Evolutionary conservation across 495 filamentous ascomycete species (phyloP), one percentile per base, ranked within the genome.

Genomic region (Saxophila tyrrhenica): DNA sequence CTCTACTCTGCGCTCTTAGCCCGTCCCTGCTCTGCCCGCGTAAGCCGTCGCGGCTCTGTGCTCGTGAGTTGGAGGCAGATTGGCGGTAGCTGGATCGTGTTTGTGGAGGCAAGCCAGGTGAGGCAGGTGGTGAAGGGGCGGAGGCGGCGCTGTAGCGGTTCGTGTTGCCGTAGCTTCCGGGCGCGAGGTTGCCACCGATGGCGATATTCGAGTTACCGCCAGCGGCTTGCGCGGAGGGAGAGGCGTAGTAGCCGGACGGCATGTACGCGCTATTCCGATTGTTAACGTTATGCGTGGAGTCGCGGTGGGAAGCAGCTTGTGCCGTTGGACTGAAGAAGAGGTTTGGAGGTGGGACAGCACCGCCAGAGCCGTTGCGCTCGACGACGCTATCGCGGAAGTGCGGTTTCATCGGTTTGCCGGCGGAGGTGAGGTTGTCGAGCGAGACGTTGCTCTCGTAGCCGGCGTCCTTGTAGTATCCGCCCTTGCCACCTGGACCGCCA

Each of bases 251-350:
- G 9, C 92, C 92, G 2, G 91, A 83, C 29, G 92, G 92, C 20
- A 97, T 78, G 69, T 91, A 96, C 20, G 72, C 83, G 13, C 72
- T 78, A 25, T 24, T 53, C 69, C 73, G 74, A 72, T 88, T 78
- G 21, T 88, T 78, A 20, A 64, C 67, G 15, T 35, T 46, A 13
- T 49, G 43, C 49, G 38, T 59, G 21, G 29, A 42, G 39, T 45
- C 25, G 54, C 43, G 24, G 3, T 44, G 24, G 2, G 25, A 9
- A 24, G 69, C 73, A n/a, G 68, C 68, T 19, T 78, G 81, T 0
- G 91, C 91, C 0, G 92, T 97, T 0, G 92, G 92, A 1, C 88
- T 95, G 70, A 94, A 98, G 78, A 98, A 98, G 3, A 98, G 78
- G 39, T 78, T 83, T 50, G 73, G 72, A 48, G 69, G 70, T 15